Conservation (phyloP, 768 basidiomycete species). For the Naganishia antarctica region DNA sequence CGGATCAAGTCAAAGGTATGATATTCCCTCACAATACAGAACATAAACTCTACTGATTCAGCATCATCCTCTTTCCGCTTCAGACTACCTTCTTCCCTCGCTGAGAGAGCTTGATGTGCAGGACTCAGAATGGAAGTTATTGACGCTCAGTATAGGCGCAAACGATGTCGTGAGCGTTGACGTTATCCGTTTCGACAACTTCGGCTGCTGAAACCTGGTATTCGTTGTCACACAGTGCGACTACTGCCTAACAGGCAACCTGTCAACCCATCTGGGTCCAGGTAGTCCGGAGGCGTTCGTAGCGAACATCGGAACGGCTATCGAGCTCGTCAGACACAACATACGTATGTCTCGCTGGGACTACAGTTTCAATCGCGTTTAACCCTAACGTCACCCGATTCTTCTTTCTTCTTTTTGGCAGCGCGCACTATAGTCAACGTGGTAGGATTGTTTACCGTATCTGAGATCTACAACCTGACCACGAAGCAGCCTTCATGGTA, state of each 20-base stretch:
- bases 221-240: slow-evolving; percentile 35
- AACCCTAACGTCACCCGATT: no score
- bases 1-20: slow-evolving; percentile 39
- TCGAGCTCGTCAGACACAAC: slow-evolving; percentile 35
- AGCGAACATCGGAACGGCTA: slow-evolving; percentile 33
- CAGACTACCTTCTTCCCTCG: slow-evolving; percentile 37
- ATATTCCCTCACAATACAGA: neutral
- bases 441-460: slow-evolving; percentile 40
- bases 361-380: no score
- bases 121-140: slow-evolving; percentile 40
- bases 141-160: slow-evolving; percentile 44
- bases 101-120: slow-evolving; percentile 31
- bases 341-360: slow-evolving; percentile 36
- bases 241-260: slow-evolving; percentile 41
- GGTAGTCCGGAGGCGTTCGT: slow-evolving; percentile 40
- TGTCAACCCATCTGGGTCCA: neutral
- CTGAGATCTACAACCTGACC: slow-evolving; percentile 40
- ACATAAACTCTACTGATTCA: neutral
- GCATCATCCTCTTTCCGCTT: neutral
- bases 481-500: slow-evolving; percentile 36
- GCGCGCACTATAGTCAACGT: slow-evolving; percentile 22
- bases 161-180: slow-evolving; percentile 41
- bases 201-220: neutral
- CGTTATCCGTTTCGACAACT: neutral
- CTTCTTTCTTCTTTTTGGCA: no score